These are phyloP conservation scores for Lactarius akahatsu DNA, from an alignment of 768 basidiomycete genomes.

Conservation along the genomic window DNA sequence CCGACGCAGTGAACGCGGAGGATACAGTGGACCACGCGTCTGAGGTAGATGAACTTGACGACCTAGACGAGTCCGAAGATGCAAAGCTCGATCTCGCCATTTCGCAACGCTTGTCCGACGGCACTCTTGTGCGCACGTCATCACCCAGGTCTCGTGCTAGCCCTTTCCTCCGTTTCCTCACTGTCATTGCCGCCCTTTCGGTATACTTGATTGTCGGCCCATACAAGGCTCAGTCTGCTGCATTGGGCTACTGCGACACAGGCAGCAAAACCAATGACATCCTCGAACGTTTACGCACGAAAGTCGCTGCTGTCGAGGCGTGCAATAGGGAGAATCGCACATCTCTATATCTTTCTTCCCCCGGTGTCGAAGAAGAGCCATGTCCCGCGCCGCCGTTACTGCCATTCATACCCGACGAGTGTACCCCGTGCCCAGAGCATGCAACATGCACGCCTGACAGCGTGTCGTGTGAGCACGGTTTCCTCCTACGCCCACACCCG, in stretches of 20 bases:
- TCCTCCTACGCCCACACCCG: constrained; percentile 59
- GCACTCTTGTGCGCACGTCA: constrained; percentile 30
- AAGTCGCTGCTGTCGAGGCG: constrained; percentile 47
- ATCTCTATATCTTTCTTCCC: constrained; percentile 38
- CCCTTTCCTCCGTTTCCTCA: constrained; percentile 45
- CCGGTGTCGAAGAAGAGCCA: constrained; percentile 20
- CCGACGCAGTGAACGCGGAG: constrained; percentile 8
- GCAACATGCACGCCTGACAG: constrained; percentile 56
- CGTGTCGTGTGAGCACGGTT: constrained; percentile 68
- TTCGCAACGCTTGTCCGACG: constrained; percentile 42
- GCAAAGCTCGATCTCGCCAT: constrained; percentile 33
- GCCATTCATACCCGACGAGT: constrained; percentile 58
- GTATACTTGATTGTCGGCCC: constrained; percentile 34
- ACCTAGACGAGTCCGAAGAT: constrained; percentile 29
- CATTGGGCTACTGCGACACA: constrained; percentile 75
- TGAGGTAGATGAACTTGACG: constrained; percentile 20
- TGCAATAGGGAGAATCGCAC: constrained; percentile 61
- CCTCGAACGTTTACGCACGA: constrained; percentile 49
- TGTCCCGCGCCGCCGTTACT: constrained; percentile 58
- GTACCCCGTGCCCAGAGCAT: constrained; percentile 64
- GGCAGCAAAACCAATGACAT: constrained; percentile 58
- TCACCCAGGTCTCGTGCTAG: constrained; percentile 19
- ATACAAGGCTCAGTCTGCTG: constrained; percentile 66
- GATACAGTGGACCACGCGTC: constrained; percentile 10
- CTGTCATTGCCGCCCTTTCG: constrained; percentile 37